phyloP scores from a whole-genome alignment of 768 basidiomycete species.

The Glaciozyma martinii region DNA sequence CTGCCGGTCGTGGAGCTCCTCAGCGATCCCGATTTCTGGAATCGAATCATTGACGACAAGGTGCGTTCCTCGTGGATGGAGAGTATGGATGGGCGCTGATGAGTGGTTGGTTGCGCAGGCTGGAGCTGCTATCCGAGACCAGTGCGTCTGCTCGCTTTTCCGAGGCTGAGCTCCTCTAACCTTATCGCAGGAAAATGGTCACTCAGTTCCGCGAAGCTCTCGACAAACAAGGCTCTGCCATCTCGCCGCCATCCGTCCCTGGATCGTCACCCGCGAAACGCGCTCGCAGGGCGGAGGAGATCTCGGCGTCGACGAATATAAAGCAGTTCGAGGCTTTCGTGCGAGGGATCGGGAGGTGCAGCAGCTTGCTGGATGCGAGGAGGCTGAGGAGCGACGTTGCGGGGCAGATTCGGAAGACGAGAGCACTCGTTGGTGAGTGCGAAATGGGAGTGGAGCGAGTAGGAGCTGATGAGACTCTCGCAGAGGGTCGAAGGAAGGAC shows the following conservation, averaged over 20 bases:
- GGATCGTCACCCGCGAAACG: neutral
- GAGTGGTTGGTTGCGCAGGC: slow-evolving; percentile 42
- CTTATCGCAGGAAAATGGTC: slow-evolving; percentile 28
- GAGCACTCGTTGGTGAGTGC: slow-evolving; percentile 56
- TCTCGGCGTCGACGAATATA: slow-evolving; percentile 69
- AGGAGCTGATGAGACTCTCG: neutral
- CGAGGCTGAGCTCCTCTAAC: neutral
- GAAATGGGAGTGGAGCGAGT: neutral
- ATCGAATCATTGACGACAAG: slow-evolving; percentile 79
- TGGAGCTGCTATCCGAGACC: slow-evolving; percentile 62
- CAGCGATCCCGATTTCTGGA: slow-evolving; percentile 96
- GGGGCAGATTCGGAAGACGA: slow-evolving; percentile 77
- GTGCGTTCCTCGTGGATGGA: slow-evolving; percentile 45
- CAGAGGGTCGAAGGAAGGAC: slow-evolving; percentile 68
- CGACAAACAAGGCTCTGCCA: slow-evolving; percentile 27
- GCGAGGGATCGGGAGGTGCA: slow-evolving; percentile 68
- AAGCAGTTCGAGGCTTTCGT: slow-evolving; percentile 88
- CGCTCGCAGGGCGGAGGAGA: slow-evolving; percentile 47
- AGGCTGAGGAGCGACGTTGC: slow-evolving; percentile 78
- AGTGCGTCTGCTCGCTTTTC: slow-evolving; percentile 42
- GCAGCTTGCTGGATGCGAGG: slow-evolving; percentile 77
- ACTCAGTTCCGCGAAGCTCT: slow-evolving; percentile 33
- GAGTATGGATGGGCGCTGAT: slow-evolving; percentile 1
- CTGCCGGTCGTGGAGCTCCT: slow-evolving; percentile 87
- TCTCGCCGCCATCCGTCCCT: neutral